These are phyloP conservation scores for Exophiala viscosa DNA, from an alignment of 2,329 filamentous ascomycete species.

Conservation along the genomic window DNA sequence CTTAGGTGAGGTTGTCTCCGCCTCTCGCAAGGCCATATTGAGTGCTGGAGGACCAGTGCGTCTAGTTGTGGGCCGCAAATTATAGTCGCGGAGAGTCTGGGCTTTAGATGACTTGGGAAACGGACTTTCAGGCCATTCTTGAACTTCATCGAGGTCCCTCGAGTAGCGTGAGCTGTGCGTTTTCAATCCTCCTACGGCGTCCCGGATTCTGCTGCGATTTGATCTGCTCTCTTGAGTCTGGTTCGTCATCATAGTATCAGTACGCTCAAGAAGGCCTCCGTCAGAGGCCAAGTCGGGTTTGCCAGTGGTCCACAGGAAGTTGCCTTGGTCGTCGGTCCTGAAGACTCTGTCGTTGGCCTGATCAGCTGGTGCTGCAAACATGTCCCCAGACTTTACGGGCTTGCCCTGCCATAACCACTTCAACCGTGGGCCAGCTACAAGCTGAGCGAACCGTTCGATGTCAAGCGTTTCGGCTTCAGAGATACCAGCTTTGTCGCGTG, in stretches of 20 bases:
- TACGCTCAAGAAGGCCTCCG: slow-evolving; percentile 17
- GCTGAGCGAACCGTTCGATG: slow-evolving; percentile 74
- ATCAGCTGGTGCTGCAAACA: slow-evolving; percentile 23
- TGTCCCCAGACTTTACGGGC: slow-evolving; percentile 58
- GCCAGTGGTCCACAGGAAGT: slow-evolving; percentile 44
- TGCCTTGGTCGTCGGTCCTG: slow-evolving; percentile 44
- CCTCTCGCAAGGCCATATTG: slow-evolving; percentile 15
- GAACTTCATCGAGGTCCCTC: slow-evolving; percentile 11
- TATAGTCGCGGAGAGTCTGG: slow-evolving; percentile 10
- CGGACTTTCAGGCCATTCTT: slow-evolving; percentile 15
- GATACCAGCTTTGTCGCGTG: slow-evolving; percentile 82
- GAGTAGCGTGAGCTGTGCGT: slow-evolving; percentile 11
- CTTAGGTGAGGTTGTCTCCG: slow-evolving; percentile 9
- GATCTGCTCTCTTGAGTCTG: slow-evolving; percentile 17
- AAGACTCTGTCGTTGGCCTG: slow-evolving; percentile 40
- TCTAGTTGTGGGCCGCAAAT: slow-evolving; percentile 4
- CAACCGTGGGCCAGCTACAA: slow-evolving; percentile 74
- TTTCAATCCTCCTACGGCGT: slow-evolving; percentile 20
- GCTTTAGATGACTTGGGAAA: slow-evolving; percentile 7
- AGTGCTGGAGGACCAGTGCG: slow-evolving; percentile 13
- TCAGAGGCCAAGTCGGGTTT: slow-evolving; percentile 18
- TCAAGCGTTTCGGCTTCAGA: slow-evolving; percentile 90
- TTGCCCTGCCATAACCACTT: slow-evolving; percentile 98
- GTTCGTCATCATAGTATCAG: slow-evolving; percentile 18
- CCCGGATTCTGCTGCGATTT: slow-evolving; percentile 18